Evolutionary conservation across 1,284 basidiomycete species (phyloP), one percentile per base, ranked within the genome.

Genomic region (Microbotryum lychnidis-dioicae): DNA sequence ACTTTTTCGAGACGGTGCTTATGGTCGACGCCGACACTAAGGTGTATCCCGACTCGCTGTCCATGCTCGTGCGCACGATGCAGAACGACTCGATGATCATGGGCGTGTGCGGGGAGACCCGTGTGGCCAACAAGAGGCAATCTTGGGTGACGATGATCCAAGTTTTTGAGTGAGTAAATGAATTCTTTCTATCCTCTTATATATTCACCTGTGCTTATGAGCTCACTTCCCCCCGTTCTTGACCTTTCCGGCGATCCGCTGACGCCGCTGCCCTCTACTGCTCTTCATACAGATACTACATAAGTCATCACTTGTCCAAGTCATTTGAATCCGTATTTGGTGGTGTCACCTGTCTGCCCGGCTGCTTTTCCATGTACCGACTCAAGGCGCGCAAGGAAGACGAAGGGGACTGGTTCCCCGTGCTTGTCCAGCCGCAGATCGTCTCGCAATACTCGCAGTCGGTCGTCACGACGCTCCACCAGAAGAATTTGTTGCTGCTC

Each of bases 1-100:
- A 99, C 77, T 97, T 90, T 76, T 98, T 98, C 72, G 96, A 99
- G 79, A 87, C 96, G 48, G 88, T 87, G 73, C 79, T 99, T 66
- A 98, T 98, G 96, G 94, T 98, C 68, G 96, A 99, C 76, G 96
- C 96, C 62, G 96, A 99, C 76, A 97, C 93, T 8, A 91, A 89
- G 72, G 87, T 93, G 16, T 89, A 87, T 75, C 87, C 89, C 18
- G 86, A 88, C 59, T 92, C 91, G 1, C 80, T 97, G 50, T 84
- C 82, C 59, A 83, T 89, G 71, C 81, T 97, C 48, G 91, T 97
- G 70, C 96, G 97, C 75, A 91, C 89, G 77, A 96, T 98, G 93
- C 91, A 96, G 70, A 87, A 96, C 75, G 96, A 99, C 77, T 89
- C 88, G 72, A 84, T 92, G 82, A 93, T 98, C 76, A 99, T 99